Evolutionary conservation across 2,329 filamentous ascomycete species (phyloP).

Genomic region (Clarireedia homoeocarpa): DNA sequence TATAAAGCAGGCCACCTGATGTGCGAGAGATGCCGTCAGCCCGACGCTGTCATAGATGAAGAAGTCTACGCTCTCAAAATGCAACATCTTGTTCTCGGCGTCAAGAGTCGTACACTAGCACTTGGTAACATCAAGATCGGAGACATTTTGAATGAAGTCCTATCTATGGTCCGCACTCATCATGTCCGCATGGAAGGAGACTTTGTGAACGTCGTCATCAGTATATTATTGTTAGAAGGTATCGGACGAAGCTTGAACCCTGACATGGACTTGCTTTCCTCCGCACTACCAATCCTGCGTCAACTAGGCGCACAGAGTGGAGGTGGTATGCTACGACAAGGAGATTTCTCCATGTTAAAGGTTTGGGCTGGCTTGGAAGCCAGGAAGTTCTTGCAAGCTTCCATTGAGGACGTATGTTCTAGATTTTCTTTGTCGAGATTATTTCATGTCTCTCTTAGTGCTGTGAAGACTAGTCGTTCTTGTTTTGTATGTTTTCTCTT

Average conservation of each 20-base stretch:
- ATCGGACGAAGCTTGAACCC: conserved; percentile 86
- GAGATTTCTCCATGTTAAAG: conserved; percentile 78
- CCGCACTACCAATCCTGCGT: conserved; percentile 81
- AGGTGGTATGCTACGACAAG: conserved; percentile 58
- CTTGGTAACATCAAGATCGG: conserved; percentile 94
- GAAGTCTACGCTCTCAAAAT: conserved; percentile 93
- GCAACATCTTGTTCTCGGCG: conserved; percentile 87
- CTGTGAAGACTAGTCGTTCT: too few relatives aligned
- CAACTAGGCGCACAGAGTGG: conserved; percentile 76
- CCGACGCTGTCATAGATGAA: conserved; percentile 77
- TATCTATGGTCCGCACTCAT: conserved; percentile 84
- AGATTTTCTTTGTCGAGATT: conserved; percentile 1
- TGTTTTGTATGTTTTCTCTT: too few relatives aligned
- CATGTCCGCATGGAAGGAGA: conserved; percentile 94
- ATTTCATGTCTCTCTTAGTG: not conserved
- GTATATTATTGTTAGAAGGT: conserved; percentile 85
- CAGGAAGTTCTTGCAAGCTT: conserved; percentile 80
- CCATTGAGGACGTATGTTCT: conserved; percentile 69
- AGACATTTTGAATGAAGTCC: conserved; percentile 83
- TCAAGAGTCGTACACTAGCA: conserved; percentile 86
- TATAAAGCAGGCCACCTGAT: conserved; percentile 93
- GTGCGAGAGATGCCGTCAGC: conserved; percentile 91
- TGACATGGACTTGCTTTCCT: conserved; percentile 74
- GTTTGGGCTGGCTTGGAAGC: conserved; percentile 90
- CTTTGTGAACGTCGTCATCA: conserved; percentile 96